Evolutionary conservation across 73 alveolate genomes (phyloP).

Genomic region (Symbiodinium natans): DNA sequence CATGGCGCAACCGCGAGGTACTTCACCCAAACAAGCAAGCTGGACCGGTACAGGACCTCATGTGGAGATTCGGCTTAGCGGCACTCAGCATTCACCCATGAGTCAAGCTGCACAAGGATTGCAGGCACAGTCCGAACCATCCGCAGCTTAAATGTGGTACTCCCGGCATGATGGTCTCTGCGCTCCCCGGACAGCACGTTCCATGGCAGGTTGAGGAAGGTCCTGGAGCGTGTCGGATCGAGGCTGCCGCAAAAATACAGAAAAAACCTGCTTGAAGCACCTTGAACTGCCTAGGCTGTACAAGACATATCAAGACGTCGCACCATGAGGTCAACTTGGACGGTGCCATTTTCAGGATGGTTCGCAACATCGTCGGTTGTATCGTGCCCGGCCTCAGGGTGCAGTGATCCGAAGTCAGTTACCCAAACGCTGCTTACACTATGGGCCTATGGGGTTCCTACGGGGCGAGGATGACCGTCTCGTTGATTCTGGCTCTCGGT

Average conservation of each 20-base stretch:
- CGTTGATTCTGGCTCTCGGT: too few species aligned
- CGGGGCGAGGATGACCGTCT: too few species aligned
- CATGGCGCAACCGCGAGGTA: background rate
- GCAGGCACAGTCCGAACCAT: background rate
- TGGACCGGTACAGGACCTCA: background rate
- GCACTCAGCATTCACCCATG: too few species aligned
- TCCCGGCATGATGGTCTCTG: background rate
- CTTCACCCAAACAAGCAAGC: background rate
- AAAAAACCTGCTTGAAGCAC: background rate
- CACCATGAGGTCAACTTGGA: conserved; percentile 25
- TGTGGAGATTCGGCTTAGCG: background rate
- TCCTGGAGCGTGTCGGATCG: conserved; percentile 15
- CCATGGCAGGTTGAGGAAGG: conserved; percentile 30
- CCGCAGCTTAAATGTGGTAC: background rate
- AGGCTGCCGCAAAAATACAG: background rate
- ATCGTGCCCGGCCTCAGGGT: conserved; percentile 17
- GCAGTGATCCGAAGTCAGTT: too few species aligned
- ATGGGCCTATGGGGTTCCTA: too few species aligned
- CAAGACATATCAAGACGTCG: background rate
- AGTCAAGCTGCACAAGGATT: background rate
- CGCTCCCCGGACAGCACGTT: too few species aligned
- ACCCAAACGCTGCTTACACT: too few species aligned
- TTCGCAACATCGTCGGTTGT: conserved; percentile 74
- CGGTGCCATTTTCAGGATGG: conserved; percentile 62
- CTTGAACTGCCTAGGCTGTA: background rate